Conservation (phyloP, 1,284 basidiomycete genomes). For the Phellopilus nigrolimitatus region DNA sequence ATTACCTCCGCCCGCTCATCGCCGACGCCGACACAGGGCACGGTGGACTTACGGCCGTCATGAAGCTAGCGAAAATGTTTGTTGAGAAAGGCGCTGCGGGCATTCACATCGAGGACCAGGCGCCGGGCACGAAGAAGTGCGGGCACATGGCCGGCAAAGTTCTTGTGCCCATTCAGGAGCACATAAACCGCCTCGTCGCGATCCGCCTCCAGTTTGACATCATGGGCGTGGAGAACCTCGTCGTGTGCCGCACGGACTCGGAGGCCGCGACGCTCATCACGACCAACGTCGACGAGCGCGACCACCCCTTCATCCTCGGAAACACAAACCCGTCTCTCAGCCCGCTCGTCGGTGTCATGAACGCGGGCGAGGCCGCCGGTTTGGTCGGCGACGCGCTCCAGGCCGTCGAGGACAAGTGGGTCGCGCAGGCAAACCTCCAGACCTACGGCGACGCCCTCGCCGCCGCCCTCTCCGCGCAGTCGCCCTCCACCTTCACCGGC, state of each 20-base stretch:
- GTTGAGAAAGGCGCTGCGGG: constrained; percentile 71
- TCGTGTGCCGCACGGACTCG: constrained; percentile 72
- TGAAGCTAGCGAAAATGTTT: constrained; percentile 77
- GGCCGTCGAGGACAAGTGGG: constrained; percentile 87
- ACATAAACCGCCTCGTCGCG: constrained; percentile 76
- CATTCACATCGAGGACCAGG: constrained; percentile 80
- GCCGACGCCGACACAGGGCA: constrained; percentile 68
- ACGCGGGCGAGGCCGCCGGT: constrained; percentile 76
- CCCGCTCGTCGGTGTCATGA: constrained; percentile 80
- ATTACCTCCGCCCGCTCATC: constrained; percentile 65
- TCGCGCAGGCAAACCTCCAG: constrained; percentile 67
- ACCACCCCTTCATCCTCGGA: constrained; percentile 96
- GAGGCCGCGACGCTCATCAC: constrained; percentile 96
- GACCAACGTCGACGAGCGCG: constrained; percentile 93
- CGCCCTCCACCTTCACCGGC: constrained; percentile 38
- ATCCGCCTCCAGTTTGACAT: constrained; percentile 78
- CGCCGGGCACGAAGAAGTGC: constrained; percentile 68
- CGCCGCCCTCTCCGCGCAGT: constrained; percentile 66
- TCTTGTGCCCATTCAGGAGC: constrained; percentile 55
- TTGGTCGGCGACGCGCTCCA: constrained; percentile 80
- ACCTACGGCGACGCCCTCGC: constrained; percentile 78
- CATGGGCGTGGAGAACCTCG: constrained; percentile 75
- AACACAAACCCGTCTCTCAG: constrained; percentile 70
- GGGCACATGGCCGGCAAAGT: constrained; percentile 78
- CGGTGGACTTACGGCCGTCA: constrained; percentile 58